Evolutionary conservation across 2,329 filamentous ascomycete genomes (phyloP).

Genomic region (Chlorencoelia australis): DNA sequence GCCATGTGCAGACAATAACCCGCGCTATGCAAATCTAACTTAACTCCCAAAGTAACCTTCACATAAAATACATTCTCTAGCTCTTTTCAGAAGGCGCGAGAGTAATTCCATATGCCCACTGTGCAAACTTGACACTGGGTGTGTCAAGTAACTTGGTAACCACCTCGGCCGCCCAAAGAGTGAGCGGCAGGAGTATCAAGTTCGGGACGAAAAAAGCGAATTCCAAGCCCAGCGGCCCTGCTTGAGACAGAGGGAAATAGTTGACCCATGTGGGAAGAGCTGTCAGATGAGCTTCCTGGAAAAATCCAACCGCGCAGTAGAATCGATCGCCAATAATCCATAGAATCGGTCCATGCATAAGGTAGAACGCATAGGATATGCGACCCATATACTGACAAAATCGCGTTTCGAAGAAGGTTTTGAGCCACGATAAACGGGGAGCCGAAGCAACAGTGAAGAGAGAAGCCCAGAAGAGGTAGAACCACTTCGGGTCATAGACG

Average conservation of each 20-base stretch:
- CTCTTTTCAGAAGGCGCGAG: conserved; percentile 12
- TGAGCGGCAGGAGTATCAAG: conserved; percentile 48
- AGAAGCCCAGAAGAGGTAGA: conserved; percentile 54
- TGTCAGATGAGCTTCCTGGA: conserved; percentile 1
- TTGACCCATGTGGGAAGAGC: conserved; percentile 47
- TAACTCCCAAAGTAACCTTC: too few species aligned
- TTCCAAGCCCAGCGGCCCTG: conserved; percentile 51
- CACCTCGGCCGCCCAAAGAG: conserved; percentile 47
- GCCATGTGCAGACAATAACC: too few species aligned
- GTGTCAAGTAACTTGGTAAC: conserved; percentile 47
- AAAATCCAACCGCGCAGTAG: conserved; percentile 4
- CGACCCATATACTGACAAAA: conserved; percentile 53
- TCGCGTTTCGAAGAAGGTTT: conserved; percentile 45
- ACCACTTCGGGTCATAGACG: conserved; percentile 57
- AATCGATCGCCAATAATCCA: conserved; percentile 32
- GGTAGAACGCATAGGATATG: conserved; percentile 52
- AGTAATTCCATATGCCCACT: conserved; percentile 44
- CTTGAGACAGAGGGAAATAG: conserved; percentile 41
- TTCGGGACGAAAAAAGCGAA: conserved; percentile 49
- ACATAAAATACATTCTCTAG: not conserved
- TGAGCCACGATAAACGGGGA: conserved; percentile 47
- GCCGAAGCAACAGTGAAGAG: conserved; percentile 44
- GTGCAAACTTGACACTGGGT: conserved; percentile 46
- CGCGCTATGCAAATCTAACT: too few species aligned
- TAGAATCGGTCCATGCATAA: conserved; percentile 54